phyloP scores from a whole-genome alignment of 257 asterid species.

The Nicotiana otophora region DNA sequence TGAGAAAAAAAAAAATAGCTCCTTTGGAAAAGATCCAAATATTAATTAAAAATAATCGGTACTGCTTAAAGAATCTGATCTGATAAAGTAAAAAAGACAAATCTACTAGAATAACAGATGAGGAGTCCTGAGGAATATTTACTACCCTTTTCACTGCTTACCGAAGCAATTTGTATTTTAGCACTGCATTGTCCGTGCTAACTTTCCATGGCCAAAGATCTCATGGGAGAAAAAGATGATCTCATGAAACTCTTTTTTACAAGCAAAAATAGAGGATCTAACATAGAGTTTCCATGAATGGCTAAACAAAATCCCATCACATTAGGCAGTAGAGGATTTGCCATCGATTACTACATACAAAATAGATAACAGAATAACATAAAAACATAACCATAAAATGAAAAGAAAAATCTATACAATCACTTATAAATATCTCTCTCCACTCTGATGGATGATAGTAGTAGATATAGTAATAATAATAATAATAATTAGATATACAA shows the following conservation, averaged over 20 bases:
- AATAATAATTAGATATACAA: not conserved
- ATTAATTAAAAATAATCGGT: not conserved
- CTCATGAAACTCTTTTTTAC: slow-evolving; percentile 1
- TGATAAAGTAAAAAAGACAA: not conserved
- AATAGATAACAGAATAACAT: not conserved
- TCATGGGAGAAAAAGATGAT: not conserved
- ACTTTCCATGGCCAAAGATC: not conserved
- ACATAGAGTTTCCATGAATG: slow-evolving; percentile 14
- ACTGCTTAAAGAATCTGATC: not conserved
- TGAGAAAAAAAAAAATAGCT: not conserved
- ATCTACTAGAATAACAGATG: not conserved
- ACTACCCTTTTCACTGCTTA: slow-evolving; percentile 2
- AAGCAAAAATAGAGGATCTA: not conserved
- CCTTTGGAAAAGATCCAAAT: not conserved
- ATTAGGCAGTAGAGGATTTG: slow-evolving; percentile 6
- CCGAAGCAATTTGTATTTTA: not conserved
- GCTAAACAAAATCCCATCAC: slow-evolving; percentile 14
- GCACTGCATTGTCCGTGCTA: not conserved
- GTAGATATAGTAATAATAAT: not conserved
- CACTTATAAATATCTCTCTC: not conserved
- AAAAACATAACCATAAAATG: not conserved
- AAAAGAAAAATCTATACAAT: slow-evolving; percentile 7
- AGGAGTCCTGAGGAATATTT: not conserved
- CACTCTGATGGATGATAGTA: slow-evolving; percentile 6
- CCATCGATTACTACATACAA: slow-evolving; percentile 14